Evolutionary conservation across 345 rosid genomes (phyloP), one percentile per base, ranked within the genome.

Genomic region (Isatis tinctoria): DNA sequence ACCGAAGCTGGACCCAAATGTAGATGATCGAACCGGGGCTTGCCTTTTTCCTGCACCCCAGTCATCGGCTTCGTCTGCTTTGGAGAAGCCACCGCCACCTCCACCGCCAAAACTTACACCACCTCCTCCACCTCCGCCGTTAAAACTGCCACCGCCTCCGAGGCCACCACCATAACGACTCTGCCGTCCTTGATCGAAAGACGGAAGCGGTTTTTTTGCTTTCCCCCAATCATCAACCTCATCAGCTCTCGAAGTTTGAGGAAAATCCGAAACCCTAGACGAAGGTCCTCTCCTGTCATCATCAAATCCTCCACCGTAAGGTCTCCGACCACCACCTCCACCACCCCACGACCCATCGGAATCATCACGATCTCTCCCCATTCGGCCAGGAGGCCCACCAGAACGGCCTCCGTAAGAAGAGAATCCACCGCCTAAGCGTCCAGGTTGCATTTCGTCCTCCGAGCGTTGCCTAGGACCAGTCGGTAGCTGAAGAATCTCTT

Each of bases 381-480:
- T 67, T 69, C 87, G 77, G 8, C 65, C 74, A 9, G 83, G 65
- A 53, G 40, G 58, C 5, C 78, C 80, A 69, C 65, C 10, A 69
- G 75, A 53, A 44, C 80, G 71, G 39, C 93, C 89, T 26, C 96
- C 90, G 41, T 86, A 92, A 58, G 82, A 80, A 13, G 89, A 74
- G 83, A 95, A 92, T 5, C 99, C 97, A 20, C 97, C 95, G 2
- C 97, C 96, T 2, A 85, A 87, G 18, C 92, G 74, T 1, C 96
- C 91, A 37, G 81, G 63, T 83, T 86, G 90, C 93, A 88, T 84
- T 83, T 90, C 99, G 4, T 92, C 97, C 1, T 87, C 82, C 4
- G 97, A 85, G 14, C 97, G 90, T 61, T 95, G 92, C 70, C 84
- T 90, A 9, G 99, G 99, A 26, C 96, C 92, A 13, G 96, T 92